Percentiles rank a stretch among this genome's conserved stretches.
These are phyloP conservation scores for Aureobasidium leucospermi DNA, from an alignment of 2,329 filamentous ascomycete genomes.

Conservation along the genomic window DNA sequence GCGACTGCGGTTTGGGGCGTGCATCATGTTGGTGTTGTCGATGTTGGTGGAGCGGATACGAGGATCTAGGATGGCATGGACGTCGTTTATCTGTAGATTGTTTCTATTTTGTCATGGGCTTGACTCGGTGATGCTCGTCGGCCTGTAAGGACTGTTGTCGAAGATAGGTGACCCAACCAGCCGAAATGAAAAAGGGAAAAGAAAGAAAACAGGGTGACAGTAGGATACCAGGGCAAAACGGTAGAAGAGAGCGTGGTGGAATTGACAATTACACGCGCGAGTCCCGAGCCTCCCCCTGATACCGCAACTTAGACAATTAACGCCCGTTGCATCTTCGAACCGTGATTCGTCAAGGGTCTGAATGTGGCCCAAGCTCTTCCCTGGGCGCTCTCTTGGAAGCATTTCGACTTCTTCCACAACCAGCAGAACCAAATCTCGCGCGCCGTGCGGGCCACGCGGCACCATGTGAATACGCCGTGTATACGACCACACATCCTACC, in stretches of 20 bases:
- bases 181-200: background rate
- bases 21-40: slow-evolving; percentile 2
- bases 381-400: background rate
- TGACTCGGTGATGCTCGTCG: background rate
- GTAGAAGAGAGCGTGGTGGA: background rate
- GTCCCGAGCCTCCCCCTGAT: slow-evolving; percentile 9
- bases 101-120: slow-evolving; percentile 8
- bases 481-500: background rate
- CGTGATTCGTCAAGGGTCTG: background rate
- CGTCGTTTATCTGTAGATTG: slow-evolving; percentile 2
- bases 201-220: background rate
- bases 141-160: background rate
- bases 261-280: slow-evolving; percentile 5
- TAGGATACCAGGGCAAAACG: background rate
- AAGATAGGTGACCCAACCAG: background rate
- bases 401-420: background rate
- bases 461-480: background rate
- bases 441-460: background rate
- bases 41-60: slow-evolving; percentile 8
- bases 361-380: background rate
- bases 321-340: background rate
- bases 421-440: too few species aligned
- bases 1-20: slow-evolving; percentile 8
- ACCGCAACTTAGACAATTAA: slow-evolving; percentile 5
- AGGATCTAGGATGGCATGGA: slow-evolving; percentile 10